Evolutionary conservation across 345 rosid genomes (phyloP).

Genomic region (Aethionema arabicum): DNA sequence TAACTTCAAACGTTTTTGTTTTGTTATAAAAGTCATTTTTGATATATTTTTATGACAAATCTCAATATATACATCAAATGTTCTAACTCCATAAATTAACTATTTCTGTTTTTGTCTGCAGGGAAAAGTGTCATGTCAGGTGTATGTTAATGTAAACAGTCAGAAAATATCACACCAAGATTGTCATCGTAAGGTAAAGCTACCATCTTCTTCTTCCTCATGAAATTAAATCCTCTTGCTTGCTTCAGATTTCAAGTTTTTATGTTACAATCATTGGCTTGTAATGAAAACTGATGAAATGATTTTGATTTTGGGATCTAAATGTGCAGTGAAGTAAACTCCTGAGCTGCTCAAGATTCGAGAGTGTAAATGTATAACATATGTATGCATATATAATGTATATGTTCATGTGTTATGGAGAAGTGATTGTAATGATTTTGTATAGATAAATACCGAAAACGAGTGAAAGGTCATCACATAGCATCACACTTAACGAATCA

Average conservation of each 20-base stretch:
- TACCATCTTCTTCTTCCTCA: conserved; percentile 10
- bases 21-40: background rate
- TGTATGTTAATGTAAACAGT: conserved; percentile 55
- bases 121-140: conserved; percentile 74
- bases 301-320: background rate
- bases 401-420: conserved; percentile 5
- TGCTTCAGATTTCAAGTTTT: background rate
- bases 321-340: conserved; percentile 27
- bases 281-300: background rate
- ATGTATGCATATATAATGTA: background rate
- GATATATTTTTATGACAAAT: background rate
- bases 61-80: background rate
- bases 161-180: conserved; percentile 64
- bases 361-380: background rate
- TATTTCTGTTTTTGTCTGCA: conserved; percentile 34
- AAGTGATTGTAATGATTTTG: conserved; percentile 23
- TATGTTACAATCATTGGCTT: background rate
- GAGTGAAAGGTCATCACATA: too few relatives aligned
- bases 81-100: background rate
- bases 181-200: conserved; percentile 63
- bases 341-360: conserved; percentile 12
- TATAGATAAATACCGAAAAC: conserved; percentile 11
- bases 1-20: background rate
- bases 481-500: too few relatives aligned
- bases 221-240: background rate